phyloP scores from a whole-genome alignment of 192 early-diverging fungal genomes.

The Coemansia sp. region DNA sequence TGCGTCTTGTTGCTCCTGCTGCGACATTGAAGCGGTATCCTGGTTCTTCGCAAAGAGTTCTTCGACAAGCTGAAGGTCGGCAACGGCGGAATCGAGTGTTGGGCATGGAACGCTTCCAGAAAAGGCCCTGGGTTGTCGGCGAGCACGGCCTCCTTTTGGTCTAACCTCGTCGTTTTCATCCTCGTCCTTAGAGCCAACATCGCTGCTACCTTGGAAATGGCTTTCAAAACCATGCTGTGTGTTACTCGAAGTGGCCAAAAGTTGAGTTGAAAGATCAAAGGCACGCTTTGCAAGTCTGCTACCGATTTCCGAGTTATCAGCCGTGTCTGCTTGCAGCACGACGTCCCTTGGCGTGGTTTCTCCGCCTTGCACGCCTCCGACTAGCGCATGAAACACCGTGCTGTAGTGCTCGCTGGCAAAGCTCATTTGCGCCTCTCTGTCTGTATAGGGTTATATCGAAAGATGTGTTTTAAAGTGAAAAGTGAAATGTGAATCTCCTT shows the following conservation, averaged over 20 bases:
- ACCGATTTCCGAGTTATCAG: background rate
- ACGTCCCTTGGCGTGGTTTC: background rate
- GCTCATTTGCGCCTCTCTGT: conserved; percentile 25
- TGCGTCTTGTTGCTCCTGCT: background rate
- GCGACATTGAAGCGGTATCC: background rate
- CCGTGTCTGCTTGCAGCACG: background rate
- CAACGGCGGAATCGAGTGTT: conserved; percentile 14
- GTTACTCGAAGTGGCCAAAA: conserved; percentile 7
- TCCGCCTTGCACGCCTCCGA: background rate
- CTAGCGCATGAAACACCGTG: conserved; percentile 31
- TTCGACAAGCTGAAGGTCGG: conserved; percentile 22
- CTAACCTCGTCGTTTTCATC: background rate
- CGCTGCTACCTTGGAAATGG: background rate
- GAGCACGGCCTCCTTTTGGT: background rate
- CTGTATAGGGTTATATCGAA: background rate
- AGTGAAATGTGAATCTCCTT: background rate
- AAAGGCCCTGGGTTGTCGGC: background rate
- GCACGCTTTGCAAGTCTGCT: conserved; percentile 25
- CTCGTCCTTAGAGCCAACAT: background rate
- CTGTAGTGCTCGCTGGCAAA: conserved; percentile 53
- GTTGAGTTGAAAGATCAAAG: conserved; percentile 34
- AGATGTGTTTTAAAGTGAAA: background rate
- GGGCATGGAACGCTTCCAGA: conserved; percentile 5
- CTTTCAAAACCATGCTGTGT: background rate
- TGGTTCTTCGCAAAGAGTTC: background rate